These are phyloP conservation scores for Malus hybrid DNA, from an alignment of 331 rosid genomes.

Conservation along the genomic window DNA sequence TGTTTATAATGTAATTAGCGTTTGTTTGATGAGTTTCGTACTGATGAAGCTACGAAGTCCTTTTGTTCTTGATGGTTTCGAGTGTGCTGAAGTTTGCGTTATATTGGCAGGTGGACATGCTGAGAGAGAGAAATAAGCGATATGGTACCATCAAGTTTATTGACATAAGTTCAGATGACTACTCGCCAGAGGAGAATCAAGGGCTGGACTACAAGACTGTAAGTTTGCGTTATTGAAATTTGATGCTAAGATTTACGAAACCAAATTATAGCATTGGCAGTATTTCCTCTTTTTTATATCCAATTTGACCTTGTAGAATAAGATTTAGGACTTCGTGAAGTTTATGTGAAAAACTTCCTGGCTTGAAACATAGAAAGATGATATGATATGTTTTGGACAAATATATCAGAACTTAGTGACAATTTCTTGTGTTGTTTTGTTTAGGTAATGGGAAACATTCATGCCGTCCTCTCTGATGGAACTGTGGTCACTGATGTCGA, in stretches of 20 bases:
- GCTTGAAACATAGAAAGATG: neutral
- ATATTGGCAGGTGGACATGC: conserved; percentile 56
- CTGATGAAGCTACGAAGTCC: neutral
- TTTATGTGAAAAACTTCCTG: neutral
- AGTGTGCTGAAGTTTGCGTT: neutral
- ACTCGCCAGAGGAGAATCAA: conserved; percentile 54
- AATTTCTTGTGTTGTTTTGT: conserved; percentile 7
- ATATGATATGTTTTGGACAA: neutral
- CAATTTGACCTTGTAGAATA: neutral
- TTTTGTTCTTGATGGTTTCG: neutral
- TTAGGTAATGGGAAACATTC: conserved; percentile 93
- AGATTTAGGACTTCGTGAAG: neutral
- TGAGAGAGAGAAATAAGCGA: conserved; percentile 64
- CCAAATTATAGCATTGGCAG: neutral
- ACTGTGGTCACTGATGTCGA: conserved; percentile 81
- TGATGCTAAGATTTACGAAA: neutral
- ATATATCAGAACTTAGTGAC: conserved; percentile 3
- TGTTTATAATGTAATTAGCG: neutral
- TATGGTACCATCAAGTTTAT: conserved; percentile 79
- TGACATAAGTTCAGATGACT: conserved; percentile 68
- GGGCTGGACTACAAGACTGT: conserved; percentile 75
- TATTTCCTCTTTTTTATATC: neutral
- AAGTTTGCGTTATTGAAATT: conserved; percentile 1
- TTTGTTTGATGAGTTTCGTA: neutral
- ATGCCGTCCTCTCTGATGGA: conserved; percentile 87